Evolutionary conservation across 73 alveolate genomes (phyloP), one percentile per base, ranked within the genome.

Genomic region (Tetrahymena thermophila): DNA sequence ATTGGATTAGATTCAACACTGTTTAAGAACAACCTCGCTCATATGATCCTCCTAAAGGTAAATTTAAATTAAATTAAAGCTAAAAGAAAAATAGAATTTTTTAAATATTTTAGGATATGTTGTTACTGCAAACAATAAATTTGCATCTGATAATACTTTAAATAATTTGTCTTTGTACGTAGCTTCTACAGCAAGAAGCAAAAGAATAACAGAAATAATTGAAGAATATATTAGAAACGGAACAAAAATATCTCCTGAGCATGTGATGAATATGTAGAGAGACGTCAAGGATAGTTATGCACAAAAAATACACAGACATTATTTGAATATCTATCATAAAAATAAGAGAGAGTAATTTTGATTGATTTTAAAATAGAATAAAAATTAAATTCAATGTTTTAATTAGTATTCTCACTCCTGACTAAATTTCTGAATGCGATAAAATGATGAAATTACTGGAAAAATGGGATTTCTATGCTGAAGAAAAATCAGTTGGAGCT

Each of bases 101-200:
- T 40, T 4, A 50, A 50, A 50, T 14, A 3, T 19, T n/a, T 50
- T 71, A 71, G 89, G 97, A 28, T 95, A 89, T 93, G 94, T 95
- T 31, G 97, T 95, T 6, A 85, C 83, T 14, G 97, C 95, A 8
- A 95, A 95, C 93, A 95, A 95, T 89, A 95, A 95, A 89, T 85
- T 95, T 21, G 94, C 71, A 7, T 94, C 97, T 34, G 97, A 95
- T 21, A 93, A 93, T 34, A 42, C 56, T 19, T 93, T 71, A 71
- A 71, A 95, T 95, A 56, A 50, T 85, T 93, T 95, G 55, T 43
- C 94, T 50, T 85, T 94, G 94, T 85, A 85, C 19, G 40, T 94
- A 25, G 55, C 93, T 10, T 94, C 97, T 10, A 43, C 97, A 34
- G 85, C 95, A 34, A 95, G 97, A 93, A 94, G 94, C 42, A 95